A percentile compares a stretch with the other conserved stretches of the same genome.
Evolutionary conservation across 208 protist genomes (phyloP).

Genomic region (Endotrypanum monterogeii): DNA sequence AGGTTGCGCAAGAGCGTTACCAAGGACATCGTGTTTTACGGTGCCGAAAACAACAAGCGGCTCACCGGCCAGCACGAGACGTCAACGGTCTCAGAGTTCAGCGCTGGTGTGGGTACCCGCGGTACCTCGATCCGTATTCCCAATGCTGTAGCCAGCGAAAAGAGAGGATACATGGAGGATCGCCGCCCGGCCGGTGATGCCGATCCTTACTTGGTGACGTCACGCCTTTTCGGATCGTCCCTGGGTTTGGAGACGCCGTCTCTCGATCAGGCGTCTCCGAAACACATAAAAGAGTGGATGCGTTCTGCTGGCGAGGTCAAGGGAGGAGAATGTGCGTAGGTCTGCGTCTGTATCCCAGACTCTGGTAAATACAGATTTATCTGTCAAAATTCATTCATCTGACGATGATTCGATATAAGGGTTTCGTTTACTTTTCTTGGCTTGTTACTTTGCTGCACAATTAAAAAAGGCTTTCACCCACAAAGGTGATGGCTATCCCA

Average conservation of each 20-base stretch:
- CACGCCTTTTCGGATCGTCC: conserved; percentile 86
- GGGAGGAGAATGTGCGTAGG: conserved; percentile 8
- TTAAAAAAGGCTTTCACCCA: neutral
- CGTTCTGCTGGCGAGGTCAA: conserved; percentile 39
- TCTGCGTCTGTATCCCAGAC: neutral
- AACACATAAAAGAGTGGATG: conserved; percentile 79
- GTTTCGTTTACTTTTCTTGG: neutral
- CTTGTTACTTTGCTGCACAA: neutral
- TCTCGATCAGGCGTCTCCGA: conserved; percentile 60
- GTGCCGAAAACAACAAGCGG: conserved; percentile 81
- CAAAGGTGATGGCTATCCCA: neutral
- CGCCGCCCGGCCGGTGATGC: conserved; percentile 95
- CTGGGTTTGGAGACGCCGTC: conserved; percentile 54
- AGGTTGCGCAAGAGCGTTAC: conserved; percentile 60
- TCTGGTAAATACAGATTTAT: neutral
- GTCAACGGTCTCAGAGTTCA: conserved; percentile 69
- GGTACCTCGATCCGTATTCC: conserved; percentile 97
- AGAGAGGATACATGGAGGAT: conserved; percentile 97
- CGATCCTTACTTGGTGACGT: conserved; percentile 97
- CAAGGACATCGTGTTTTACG: conserved; percentile 90
- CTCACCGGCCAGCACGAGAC: conserved; percentile 91
- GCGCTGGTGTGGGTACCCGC: conserved; percentile 85
- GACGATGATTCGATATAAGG: conserved; percentile 3
- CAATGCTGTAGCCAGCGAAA: conserved; percentile 85
- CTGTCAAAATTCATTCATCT: neutral